These are phyloP conservation scores for Colletotrichum limetticola DNA, from an alignment of 2,329 filamentous ascomycete genomes.

Conservation along the genomic window DNA sequence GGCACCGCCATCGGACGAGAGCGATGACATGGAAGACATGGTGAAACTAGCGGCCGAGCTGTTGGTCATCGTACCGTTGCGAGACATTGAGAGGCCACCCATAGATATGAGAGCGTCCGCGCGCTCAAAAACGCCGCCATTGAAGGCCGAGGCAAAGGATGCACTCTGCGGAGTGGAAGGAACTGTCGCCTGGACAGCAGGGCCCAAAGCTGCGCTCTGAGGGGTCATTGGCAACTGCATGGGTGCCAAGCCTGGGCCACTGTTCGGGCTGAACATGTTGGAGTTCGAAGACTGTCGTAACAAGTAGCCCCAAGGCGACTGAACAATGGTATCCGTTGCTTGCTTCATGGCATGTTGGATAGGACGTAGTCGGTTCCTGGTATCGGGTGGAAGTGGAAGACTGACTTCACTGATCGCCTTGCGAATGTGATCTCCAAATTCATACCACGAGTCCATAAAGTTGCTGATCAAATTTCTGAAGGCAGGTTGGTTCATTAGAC, in stretches of 20 bases:
- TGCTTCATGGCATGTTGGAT: constrained; percentile 87
- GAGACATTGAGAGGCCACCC: constrained; percentile 67
- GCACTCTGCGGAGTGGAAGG: constrained; percentile 74
- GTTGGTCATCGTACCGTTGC: constrained; percentile 58
- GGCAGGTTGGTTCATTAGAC: constrained; percentile 70
- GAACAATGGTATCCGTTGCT: constrained; percentile 76
- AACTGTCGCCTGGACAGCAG: constrained; percentile 90
- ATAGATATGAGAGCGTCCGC: constrained; percentile 68
- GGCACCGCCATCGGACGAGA: constrained; percentile 51
- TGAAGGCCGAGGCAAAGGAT: constrained; percentile 65
- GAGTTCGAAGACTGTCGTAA: constrained; percentile 40
- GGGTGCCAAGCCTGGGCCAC: constrained; percentile 44
- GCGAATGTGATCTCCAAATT: constrained; percentile 66
- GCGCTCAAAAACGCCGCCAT: constrained; percentile 69
- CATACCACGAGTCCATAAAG: constrained; percentile 77
- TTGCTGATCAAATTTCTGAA: constrained; percentile 80
- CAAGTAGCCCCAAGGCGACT: constrained; percentile 67
- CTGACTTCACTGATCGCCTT: constrained; percentile 61
- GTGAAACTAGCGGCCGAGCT: constrained; percentile 40
- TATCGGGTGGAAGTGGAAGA: constrained; percentile 71
- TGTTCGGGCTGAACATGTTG: constrained; percentile 37
- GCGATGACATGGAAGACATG: constrained; percentile 50
- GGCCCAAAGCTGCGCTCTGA: constrained; percentile 87
- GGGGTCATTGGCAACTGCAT: constrained; percentile 81
- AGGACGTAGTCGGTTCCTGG: constrained; percentile 79